Percentiles rank a stretch among this genome's conserved stretches.
These are phyloP conservation scores for Botrytis cinerea DNA, from an alignment of 2,329 filamentous ascomycete species.

Conservation along the genomic window DNA sequence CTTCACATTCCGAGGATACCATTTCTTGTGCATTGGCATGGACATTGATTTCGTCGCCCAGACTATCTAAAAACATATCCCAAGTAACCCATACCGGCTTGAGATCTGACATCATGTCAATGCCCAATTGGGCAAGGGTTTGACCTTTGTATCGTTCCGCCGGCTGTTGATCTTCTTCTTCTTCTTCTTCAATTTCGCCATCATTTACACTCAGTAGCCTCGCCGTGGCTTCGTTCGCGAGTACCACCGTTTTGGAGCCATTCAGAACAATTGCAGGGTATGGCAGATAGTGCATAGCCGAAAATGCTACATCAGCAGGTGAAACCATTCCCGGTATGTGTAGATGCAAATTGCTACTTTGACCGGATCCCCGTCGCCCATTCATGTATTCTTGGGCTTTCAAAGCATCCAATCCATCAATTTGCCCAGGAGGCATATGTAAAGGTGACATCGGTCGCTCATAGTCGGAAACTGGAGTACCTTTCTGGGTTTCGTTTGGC, in stretches of 20 bases:
- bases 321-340: constrained; percentile 50
- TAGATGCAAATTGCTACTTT: constrained; percentile 30
- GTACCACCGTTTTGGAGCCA: constrained; percentile 65
- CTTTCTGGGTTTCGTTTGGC: constrained; percentile 15
- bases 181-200: constrained; percentile 42
- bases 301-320: constrained; percentile 60
- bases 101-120: constrained; percentile 73
- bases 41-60: constrained; percentile 41
- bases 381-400: constrained; percentile 30
- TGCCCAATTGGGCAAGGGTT: constrained; percentile 67
- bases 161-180: constrained; percentile 44
- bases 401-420: constrained; percentile 38
- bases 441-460: constrained; percentile 34
- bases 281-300: constrained; percentile 72
- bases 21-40: constrained; percentile 24
- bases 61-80: constrained; percentile 58
- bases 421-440: constrained; percentile 35
- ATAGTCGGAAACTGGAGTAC: constrained; percentile 12
- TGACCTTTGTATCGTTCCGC: constrained; percentile 64
- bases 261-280: constrained; percentile 71
- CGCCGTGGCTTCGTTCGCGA: constrained; percentile 77
- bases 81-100: constrained; percentile 59
- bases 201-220: constrained; percentile 63
- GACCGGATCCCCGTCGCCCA: constrained; percentile 24
- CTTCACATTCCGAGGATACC: constrained; percentile 27